phyloP scores from a whole-genome alignment of 2,329 filamentous ascomycete genomes.

The Cordyceps tenuipes region DNA sequence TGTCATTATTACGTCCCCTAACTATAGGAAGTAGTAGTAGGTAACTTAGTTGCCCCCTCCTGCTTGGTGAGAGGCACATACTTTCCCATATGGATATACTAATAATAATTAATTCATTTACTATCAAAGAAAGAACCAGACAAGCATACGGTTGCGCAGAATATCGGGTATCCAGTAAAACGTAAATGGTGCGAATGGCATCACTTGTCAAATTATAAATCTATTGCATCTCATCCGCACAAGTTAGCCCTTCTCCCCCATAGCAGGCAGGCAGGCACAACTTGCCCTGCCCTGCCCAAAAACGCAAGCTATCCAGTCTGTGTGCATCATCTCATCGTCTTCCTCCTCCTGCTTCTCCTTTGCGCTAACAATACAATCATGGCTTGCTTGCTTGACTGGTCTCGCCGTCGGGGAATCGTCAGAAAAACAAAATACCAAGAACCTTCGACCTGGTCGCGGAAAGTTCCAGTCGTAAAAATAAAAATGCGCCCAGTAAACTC shows the following conservation, averaged over 20 bases:
- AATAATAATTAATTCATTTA: no score
- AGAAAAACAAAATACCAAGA: neutral
- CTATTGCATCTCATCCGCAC: neutral
- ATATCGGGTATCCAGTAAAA: no score
- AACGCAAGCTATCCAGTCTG: neutral
- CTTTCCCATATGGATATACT: no score
- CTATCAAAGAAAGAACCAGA: no score
- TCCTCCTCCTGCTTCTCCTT: neutral
- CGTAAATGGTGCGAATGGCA: no score
- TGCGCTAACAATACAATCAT: conserved; percentile 1
- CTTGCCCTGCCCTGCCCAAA: neutral
- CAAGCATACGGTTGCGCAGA: no score
- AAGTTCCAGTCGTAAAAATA: neutral
- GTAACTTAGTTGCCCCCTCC: no score
- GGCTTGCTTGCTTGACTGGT: neutral
- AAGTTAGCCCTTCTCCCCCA: neutral
- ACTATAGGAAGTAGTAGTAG: no score
- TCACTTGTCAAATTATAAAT: no score
- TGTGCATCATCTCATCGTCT: neutral
- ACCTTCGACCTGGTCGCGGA: neutral
- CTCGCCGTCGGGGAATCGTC: neutral
- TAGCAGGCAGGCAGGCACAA: neutral
- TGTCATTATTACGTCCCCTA: no score
- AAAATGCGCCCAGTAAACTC: conserved; percentile 1
- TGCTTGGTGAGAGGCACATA: no score